Base-by-base conservation (phyloP, 108 stramenopile genomes). In the Licmophora abbreviata region DNA sequence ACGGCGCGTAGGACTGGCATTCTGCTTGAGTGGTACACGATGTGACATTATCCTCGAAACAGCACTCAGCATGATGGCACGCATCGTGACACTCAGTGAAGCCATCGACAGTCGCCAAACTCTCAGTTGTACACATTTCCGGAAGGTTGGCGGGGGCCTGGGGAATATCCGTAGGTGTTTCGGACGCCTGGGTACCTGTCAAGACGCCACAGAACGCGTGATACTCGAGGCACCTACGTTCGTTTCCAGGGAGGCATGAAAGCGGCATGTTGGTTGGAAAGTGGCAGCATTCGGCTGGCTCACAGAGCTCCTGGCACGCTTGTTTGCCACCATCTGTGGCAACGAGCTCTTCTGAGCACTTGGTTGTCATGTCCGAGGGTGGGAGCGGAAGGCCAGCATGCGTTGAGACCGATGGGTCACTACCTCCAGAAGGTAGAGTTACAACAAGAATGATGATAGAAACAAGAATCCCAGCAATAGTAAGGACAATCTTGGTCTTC, bases 271-370 rank as follows among this genome's bases (percentile, higher is more conserved):
- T 43, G 14, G 29, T 23, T 12, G 63, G 63, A 28, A 57, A 34
- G 12, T 22, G 27, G 29, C 63, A 64, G 23, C 63, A 64, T 34
- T 64, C 63, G 8, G 63, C 63, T 15, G 45, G 25, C 28, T 64
- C 63, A 51, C 63, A 64, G 15, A 32, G 40, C 45, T 44, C 35
- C 43, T 54, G 32, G 21, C 63, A 64, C 0, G 20, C 42, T 34
- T 45, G 22, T n/a, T n/a, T n/a, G 12, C 44, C 10, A 10, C 60
- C 60, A 35, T 61, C 37, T 31, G 17, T 9, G 6, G 60, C 38
- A 1, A 40, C 20, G 20, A 40, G 20, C 20, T 15, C 2, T 40
- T 40, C 38, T 5, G 38, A 40, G 38, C 38, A 40, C 2, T 15
- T 40, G 20, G 15, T 40, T 3, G 38, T 20, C 18, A 40, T 40